A percentile compares a stretch with the other conserved stretches of the same genome.
phyloP scores from a whole-genome alignment of 768 basidiomycete genomes.

The Serendipita sp. region DNA sequence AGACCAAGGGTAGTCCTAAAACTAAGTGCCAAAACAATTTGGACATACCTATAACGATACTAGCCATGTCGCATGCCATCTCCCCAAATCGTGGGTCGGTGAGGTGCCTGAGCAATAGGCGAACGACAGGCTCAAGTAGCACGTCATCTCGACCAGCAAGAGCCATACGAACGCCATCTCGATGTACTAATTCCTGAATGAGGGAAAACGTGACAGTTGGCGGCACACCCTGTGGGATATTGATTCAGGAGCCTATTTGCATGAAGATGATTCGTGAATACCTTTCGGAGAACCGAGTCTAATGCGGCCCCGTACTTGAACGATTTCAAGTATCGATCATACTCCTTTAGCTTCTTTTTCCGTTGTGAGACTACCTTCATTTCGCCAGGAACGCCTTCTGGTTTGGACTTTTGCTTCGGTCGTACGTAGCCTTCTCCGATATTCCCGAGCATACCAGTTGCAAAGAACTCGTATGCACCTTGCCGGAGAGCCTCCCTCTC shows the following conservation, averaged over 20 bases:
- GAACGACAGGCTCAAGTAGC: slow-evolving; percentile 79
- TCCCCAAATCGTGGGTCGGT: slow-evolving; percentile 88
- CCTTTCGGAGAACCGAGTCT: slow-evolving; percentile 80
- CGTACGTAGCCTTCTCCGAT: slow-evolving; percentile 36
- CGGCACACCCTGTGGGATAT: slow-evolving; percentile 45
- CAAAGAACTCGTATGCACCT: slow-evolving; percentile 53
- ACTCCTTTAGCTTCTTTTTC: slow-evolving; percentile 59
- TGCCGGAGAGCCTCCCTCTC: slow-evolving; percentile 30
- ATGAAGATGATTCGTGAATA: slow-evolving; percentile 18
- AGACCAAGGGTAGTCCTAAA: slow-evolving; percentile 6
- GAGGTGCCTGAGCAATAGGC: slow-evolving; percentile 69
- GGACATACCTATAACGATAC: slow-evolving; percentile 64
- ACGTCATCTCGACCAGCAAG: slow-evolving; percentile 87
- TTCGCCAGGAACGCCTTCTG: slow-evolving; percentile 53
- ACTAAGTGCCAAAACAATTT: background rate
- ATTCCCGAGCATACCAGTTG: slow-evolving; percentile 35
- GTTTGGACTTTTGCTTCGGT: slow-evolving; percentile 27
- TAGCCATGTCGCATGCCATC: slow-evolving; percentile 65
- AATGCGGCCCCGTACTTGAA: slow-evolving; percentile 94
- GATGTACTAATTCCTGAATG: slow-evolving; percentile 82
- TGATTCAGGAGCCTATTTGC: background rate
- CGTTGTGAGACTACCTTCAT: slow-evolving; percentile 60
- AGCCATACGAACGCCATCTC: slow-evolving; percentile 75
- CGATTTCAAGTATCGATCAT: slow-evolving; percentile 75
- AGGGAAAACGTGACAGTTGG: slow-evolving; percentile 80